Conservation (phyloP, 139 green algal genomes). For the Marvania coccoides region DNA sequence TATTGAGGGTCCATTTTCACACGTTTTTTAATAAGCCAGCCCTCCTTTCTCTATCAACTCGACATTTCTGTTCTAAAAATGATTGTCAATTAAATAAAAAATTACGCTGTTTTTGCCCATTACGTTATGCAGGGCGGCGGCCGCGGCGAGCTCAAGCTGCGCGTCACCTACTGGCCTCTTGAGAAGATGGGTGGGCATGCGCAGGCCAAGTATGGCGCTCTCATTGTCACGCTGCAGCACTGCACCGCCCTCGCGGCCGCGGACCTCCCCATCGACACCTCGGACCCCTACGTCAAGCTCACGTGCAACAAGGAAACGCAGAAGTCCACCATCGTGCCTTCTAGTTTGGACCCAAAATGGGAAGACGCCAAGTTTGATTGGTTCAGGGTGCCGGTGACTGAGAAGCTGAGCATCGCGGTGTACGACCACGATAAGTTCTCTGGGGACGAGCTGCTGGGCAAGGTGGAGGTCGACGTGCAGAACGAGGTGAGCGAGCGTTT, state of each 20-base stretch:
- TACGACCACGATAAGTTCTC: conserved; percentile 29
- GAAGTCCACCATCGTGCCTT: neutral
- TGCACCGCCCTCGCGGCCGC: conserved; percentile 21
- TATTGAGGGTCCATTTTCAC: too few relatives aligned
- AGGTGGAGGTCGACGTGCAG: conserved; percentile 25
- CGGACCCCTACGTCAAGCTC: conserved; percentile 40
- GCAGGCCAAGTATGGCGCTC: conserved; percentile 7
- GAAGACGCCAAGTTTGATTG: conserved; percentile 35
- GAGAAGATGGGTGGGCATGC: conserved; percentile 22
- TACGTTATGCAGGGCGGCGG: conserved; percentile 14
- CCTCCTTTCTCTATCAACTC: too few relatives aligned
- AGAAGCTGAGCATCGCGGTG: conserved; percentile 28
- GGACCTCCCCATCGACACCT: conserved; percentile 21
- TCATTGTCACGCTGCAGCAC: conserved; percentile 19
- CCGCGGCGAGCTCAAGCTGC: conserved; percentile 27
- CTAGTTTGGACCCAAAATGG: conserved; percentile 20
- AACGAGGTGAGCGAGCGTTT: too few relatives aligned
- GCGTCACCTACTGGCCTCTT: conserved; percentile 39
- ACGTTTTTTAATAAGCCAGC: too few relatives aligned
- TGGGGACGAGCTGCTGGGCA: conserved; percentile 22
- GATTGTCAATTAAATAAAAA: too few relatives aligned
- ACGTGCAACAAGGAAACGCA: conserved; percentile 9
- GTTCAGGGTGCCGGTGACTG: conserved; percentile 22
- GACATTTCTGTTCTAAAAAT: too few relatives aligned
- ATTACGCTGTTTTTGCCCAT: too few relatives aligned